These are phyloP conservation scores for Melampsora occidentalis DNA, from an alignment of 1,284 basidiomycete genomes.

Conservation along the genomic window DNA sequence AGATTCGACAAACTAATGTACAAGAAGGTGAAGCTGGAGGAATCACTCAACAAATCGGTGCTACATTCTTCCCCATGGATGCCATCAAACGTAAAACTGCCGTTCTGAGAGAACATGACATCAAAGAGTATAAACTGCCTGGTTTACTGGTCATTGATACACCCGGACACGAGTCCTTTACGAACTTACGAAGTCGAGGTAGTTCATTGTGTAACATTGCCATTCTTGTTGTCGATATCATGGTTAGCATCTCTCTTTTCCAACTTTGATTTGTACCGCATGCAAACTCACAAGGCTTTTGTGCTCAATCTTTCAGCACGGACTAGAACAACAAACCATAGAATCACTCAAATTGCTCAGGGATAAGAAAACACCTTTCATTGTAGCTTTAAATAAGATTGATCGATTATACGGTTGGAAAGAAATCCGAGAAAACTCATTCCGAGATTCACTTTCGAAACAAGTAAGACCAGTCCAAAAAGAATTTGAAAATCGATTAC, in stretches of 20 bases:
- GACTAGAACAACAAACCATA: slow-evolving; percentile 92
- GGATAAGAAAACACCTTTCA: slow-evolving; percentile 96
- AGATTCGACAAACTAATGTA: slow-evolving; percentile 99
- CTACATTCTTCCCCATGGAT: slow-evolving; percentile 99
- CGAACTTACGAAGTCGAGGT: slow-evolving; percentile 91
- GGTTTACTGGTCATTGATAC: slow-evolving; percentile 97
- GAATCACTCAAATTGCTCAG: slow-evolving; percentile 90
- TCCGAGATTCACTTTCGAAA: slow-evolving; percentile 85
- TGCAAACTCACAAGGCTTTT: slow-evolving; percentile 1
- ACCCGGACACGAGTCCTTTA: slow-evolving; percentile 99
- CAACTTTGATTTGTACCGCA: background rate
- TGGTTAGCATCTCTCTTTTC: slow-evolving; percentile 61
- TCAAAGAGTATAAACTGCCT: slow-evolving; percentile 91
- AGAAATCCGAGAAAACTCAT: slow-evolving; percentile 82
- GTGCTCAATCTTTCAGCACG: slow-evolving; percentile 64
- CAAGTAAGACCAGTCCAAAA: slow-evolving; percentile 77
- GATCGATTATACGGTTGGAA: slow-evolving; percentile 98
- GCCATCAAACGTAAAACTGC: slow-evolving; percentile 89
- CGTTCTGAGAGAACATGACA: slow-evolving; percentile 80
- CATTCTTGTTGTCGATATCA: slow-evolving; percentile 97
- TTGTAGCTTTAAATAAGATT: slow-evolving; percentile 99
- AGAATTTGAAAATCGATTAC: slow-evolving; percentile 86
- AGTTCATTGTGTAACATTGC: slow-evolving; percentile 99
- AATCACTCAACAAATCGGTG: slow-evolving; percentile 99
- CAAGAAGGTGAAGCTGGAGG: slow-evolving; percentile 99